Percentiles rank a stretch among this genome's conserved stretches.
Evolutionary conservation across 495 filamentous ascomycete genomes (phyloP).

Genomic region (Delitschia confertaspora): DNA sequence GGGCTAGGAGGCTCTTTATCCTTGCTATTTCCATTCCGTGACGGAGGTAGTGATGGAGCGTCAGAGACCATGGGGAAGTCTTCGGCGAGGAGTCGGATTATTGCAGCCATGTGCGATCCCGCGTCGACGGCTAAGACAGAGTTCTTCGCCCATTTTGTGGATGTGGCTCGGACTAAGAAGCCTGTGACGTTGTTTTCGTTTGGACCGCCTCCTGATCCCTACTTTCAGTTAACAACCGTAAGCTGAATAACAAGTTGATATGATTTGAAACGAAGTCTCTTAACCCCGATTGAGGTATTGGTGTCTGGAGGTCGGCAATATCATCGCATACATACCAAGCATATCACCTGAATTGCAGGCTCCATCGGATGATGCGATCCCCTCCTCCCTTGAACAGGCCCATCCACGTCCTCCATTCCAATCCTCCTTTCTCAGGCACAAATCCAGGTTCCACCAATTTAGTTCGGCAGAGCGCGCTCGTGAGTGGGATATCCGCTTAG

Average conservation of each 20-base stretch:
- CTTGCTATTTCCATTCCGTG: conserved; percentile 7
- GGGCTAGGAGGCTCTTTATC: conserved; percentile 15
- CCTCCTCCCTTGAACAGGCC: conserved; percentile 10
- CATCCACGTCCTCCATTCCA: conserved; percentile 29
- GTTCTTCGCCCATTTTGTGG: conserved; percentile 66
- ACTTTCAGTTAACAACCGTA: too few species aligned
- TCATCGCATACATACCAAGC: conserved; percentile 27
- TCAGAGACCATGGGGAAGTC: conserved; percentile 35
- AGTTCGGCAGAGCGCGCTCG: too few species aligned
- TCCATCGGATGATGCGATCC: conserved; percentile 16
- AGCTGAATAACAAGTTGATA: too few species aligned
- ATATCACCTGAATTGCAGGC: conserved; percentile 31
- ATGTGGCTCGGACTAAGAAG: conserved; percentile 71
- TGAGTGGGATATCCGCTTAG: too few species aligned
- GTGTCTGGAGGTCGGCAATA: too few species aligned
- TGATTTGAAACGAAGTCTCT: too few species aligned
- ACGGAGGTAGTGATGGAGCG: neutral
- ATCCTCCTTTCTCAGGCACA: conserved; percentile 2
- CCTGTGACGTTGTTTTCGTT: conserved; percentile 83
- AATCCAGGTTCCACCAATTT: too few species aligned
- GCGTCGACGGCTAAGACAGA: conserved; percentile 87
- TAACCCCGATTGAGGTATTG: too few species aligned
- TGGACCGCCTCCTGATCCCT: conserved; percentile 90
- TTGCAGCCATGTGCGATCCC: conserved; percentile 78
- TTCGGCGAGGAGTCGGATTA: conserved; percentile 59